These are phyloP conservation scores for Globisporangium heterothallicum DNA, from an alignment of 352 stramenopile species.

Conservation along the genomic window DNA sequence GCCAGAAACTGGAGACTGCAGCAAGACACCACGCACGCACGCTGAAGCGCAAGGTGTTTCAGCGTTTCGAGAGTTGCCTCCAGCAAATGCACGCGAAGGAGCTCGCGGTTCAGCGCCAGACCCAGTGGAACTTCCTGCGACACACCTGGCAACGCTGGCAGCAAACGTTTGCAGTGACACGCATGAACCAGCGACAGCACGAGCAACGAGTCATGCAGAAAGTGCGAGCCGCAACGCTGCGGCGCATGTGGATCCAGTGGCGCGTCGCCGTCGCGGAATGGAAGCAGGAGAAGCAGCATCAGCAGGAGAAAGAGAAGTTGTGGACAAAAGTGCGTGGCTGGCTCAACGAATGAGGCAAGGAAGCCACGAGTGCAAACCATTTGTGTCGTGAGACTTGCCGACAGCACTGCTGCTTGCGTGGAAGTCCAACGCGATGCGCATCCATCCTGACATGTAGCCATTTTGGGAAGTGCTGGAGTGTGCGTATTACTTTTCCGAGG, in stretches of 20 bases:
- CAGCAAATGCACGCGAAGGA: conserved; percentile 14
- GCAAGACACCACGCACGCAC: conserved; percentile 14
- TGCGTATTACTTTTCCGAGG: no score
- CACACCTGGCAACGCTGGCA: conserved; percentile 24
- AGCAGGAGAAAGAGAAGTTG: conserved; percentile 46
- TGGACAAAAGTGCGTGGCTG: conserved; percentile 61
- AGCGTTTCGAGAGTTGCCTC: conserved; percentile 13
- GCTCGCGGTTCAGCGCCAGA: conserved; percentile 26
- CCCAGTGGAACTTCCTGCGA: conserved; percentile 26
- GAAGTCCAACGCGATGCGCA: no score
- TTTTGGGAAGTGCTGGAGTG: no score
- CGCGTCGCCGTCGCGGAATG: conserved; percentile 16
- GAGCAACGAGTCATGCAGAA: conserved; percentile 5
- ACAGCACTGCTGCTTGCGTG: no score
- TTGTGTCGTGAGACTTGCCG: no score
- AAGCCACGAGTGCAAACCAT: no score
- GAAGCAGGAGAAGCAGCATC: conserved; percentile 22
- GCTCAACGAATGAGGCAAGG: conserved; percentile 35
- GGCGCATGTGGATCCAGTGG: conserved; percentile 27
- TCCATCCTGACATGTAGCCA: no score
- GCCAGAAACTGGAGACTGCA: conserved; percentile 18
- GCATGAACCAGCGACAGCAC: conserved; percentile 11
- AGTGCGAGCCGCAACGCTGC: conserved; percentile 17
- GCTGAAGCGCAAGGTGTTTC: conserved; percentile 16
- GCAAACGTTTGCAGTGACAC: conserved; percentile 9